Percentiles rank a stretch among this genome's conserved stretches.
Evolutionary conservation across 768 basidiomycete genomes (phyloP).

Genomic region (Mycena epipterygia): DNA sequence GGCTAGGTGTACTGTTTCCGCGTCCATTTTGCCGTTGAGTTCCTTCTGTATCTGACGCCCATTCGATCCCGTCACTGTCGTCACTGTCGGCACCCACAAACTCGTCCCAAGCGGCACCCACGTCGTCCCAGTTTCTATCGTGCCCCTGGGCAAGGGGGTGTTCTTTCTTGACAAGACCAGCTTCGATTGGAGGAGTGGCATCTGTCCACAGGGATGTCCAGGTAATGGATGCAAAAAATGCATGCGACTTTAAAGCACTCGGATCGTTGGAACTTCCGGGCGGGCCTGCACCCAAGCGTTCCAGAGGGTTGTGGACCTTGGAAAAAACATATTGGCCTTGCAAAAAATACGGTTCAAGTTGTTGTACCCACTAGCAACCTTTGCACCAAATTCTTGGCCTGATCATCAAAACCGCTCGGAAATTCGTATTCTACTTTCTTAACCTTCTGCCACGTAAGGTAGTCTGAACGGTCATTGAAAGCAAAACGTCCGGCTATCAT

Average conservation of each 20-base stretch:
- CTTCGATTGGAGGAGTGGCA: conserved; percentile 64
- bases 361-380: conserved; percentile 72
- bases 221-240: conserved; percentile 63
- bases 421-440: conserved; percentile 89
- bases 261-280: conserved; percentile 53
- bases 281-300: conserved; percentile 65
- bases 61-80: conserved; percentile 62
- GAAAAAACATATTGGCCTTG: neutral
- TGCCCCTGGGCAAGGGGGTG: conserved; percentile 44
- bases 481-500: conserved; percentile 93
- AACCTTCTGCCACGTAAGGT: conserved; percentile 96
- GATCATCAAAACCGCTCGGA: conserved; percentile 86
- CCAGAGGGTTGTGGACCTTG: conserved; percentile 63
- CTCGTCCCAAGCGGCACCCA: conserved; percentile 68
- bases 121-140: conserved; percentile 63
- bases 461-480: conserved; percentile 92
- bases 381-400: conserved; percentile 85
- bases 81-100: conserved; percentile 59
- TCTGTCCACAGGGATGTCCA: conserved; percentile 72
- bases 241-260: conserved; percentile 63
- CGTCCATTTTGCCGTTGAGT: conserved; percentile 39
- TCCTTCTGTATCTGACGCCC: conserved; percentile 63
- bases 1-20: conserved; percentile 31
- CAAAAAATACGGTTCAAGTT: neutral
- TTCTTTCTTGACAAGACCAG: conserved; percentile 67